phyloP scores from a whole-genome alignment of 176 grass and related monocot species.

The Musa acuminata region DNA sequence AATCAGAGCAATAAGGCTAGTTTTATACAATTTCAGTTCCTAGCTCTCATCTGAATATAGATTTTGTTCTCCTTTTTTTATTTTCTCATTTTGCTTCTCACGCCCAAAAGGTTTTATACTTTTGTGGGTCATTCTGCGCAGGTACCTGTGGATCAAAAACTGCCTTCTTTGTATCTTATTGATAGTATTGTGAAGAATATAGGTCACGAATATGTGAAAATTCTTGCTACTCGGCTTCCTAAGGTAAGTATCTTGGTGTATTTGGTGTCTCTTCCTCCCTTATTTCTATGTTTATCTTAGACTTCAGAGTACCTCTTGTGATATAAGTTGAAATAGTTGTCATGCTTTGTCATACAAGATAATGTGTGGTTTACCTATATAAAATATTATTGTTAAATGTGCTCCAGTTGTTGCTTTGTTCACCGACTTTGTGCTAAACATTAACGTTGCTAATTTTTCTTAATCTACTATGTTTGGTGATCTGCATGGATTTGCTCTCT shows the following conservation, averaged over 20 bases:
- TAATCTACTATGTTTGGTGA: not conserved
- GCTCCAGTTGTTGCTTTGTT: not conserved
- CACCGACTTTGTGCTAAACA: not conserved
- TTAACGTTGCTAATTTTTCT: too few relatives aligned
- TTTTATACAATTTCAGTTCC: too few relatives aligned
- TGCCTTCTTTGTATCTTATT: slow-evolving; percentile 88
- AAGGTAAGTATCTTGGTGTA: slow-evolving; percentile 18
- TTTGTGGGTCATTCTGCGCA: slow-evolving; percentile 20
- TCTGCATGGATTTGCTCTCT: not conserved
- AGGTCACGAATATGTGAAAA: slow-evolving; percentile 55
- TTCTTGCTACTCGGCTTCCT: slow-evolving; percentile 64
- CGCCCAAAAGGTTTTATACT: not conserved
- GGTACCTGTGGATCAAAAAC: slow-evolving; percentile 81
- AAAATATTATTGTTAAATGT: not conserved
- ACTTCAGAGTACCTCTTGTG: not conserved
- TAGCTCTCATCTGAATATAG: not conserved
- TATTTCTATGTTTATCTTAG: not conserved
- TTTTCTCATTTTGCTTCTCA: not conserved
- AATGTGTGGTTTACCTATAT: not conserved
- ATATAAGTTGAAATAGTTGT: too few relatives aligned
- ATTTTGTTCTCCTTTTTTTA: not conserved
- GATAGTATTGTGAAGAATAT: slow-evolving; percentile 99
- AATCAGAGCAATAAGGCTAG: too few relatives aligned
- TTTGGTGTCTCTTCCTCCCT: not conserved
- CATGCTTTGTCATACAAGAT: not conserved